These are phyloP conservation scores for Fomitopsis palustris DNA, from an alignment of 1,284 basidiomycete species.

Conservation along the genomic window DNA sequence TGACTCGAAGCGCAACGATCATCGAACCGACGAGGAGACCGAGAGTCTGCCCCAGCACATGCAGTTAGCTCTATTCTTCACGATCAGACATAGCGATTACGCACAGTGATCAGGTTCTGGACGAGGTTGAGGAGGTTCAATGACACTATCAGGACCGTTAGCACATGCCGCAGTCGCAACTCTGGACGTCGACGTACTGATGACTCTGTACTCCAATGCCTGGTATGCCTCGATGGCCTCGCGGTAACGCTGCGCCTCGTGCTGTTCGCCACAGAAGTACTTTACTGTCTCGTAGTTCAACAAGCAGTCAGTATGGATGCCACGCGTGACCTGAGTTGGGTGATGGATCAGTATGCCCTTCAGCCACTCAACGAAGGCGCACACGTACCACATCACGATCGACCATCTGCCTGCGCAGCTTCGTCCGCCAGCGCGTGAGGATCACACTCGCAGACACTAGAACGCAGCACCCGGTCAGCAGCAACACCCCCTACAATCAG, in stretches of 20 bases:
- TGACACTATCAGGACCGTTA: constrained; percentile 45
- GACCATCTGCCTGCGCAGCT: constrained; percentile 71
- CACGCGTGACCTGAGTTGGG: constrained; percentile 52
- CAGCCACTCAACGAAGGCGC: not conserved
- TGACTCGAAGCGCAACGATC: constrained; percentile 69
- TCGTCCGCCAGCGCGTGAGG: constrained; percentile 70
- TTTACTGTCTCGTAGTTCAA: constrained; percentile 86
- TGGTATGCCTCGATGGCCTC: constrained; percentile 79
- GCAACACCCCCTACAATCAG: not conserved
- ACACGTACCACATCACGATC: constrained; percentile 62
- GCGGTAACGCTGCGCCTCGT: constrained; percentile 73
- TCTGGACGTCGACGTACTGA: constrained; percentile 45
- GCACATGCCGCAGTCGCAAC: not conserved
- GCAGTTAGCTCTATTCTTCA: constrained; percentile 2
- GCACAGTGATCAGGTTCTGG: constrained; percentile 77
- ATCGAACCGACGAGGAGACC: constrained; percentile 78
- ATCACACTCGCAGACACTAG: constrained; percentile 61
- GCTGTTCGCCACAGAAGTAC: constrained; percentile 80
- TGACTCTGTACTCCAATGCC: constrained; percentile 69
- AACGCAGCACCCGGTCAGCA: constrained; percentile 11
- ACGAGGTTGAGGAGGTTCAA: constrained; percentile 71
- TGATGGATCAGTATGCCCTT: constrained; percentile 1
- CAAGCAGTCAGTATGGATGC: constrained; percentile 77
- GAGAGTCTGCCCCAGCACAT: constrained; percentile 43
- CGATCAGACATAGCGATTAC: constrained; percentile 17